Base-by-base conservation (phyloP, 2,329 filamentous ascomycete genomes). In the Curvularia hawaiiensis region DNA sequence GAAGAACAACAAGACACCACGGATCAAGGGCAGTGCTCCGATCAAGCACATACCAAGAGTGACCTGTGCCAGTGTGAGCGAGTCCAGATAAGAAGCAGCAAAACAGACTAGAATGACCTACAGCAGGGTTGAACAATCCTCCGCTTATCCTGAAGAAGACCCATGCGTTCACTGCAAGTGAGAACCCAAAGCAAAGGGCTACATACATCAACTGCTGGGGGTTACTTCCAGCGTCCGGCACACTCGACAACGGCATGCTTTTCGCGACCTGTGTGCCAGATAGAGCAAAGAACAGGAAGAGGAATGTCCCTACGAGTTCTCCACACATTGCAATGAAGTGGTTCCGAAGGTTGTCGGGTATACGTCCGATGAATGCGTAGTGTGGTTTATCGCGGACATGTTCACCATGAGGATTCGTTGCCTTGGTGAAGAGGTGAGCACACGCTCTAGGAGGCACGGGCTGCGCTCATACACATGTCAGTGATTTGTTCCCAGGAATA, bases 231-330 rank as follows among this genome's bases (percentile, higher is more conserved):
- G 60, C 61, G 33, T 75, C 50, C 10, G 59, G 47, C n/a, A 60
- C 61, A 14, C 50, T 52, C 4, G 58, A 45, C 5, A 45, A 69
- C 57, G 50, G 73, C 64, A 62, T 68, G 26, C 55, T 75, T 60
- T 78, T 78, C n/a, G 76, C 75, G 11, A 77, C 73, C 46, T 78
- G 75, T 3, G 75, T 72, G 9, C 75, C 77, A 3, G 68, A 70
- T 8, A 79, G 60, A 7, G 76, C 76, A 48, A 79, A 75, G 66
- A 68, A 78, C 10, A 79, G 66, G 57, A 79, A 79, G 2, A 79
- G 64, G 3, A 77, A 68, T 1, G 77, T 78, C 18, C 76, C 77
- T 14, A 77, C 74, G 45, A 70, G 78, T 48, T 79, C 76, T 52
- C 75, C 75, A 40, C 59, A 64, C 61, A 65, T 65, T 43, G 63